These are phyloP conservation scores for Artemisia tridentata DNA, from an alignment of 129 eudicot species.

Conservation along the genomic window DNA sequence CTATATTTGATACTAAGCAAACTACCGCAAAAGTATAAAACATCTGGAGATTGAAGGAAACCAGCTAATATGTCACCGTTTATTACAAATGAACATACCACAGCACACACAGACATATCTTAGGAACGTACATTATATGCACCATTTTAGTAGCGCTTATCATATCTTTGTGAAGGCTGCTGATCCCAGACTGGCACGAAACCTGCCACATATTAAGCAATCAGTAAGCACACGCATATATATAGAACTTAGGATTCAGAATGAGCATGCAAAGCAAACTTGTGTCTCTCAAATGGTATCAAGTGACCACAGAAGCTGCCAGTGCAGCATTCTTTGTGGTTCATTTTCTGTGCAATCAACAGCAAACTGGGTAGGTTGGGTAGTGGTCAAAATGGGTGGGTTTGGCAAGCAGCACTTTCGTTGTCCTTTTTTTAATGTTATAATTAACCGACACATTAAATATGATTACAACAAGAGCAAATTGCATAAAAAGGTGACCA, in stretches of 20 bases:
- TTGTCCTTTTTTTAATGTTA: too few species aligned
- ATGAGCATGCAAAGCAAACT: background rate
- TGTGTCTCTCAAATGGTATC: background rate
- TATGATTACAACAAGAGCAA: too few species aligned
- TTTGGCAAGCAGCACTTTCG: too few species aligned
- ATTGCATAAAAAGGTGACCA: too few species aligned
- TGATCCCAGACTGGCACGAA: slow-evolving; percentile 78
- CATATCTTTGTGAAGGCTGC: slow-evolving; percentile 80
- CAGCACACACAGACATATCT: slow-evolving; percentile 17
- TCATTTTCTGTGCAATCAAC: too few species aligned
- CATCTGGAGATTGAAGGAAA: slow-evolving; percentile 14
- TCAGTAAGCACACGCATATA: slow-evolving; percentile 9
- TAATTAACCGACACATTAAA: too few species aligned
- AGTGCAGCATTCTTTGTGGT: too few species aligned
- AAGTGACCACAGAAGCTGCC: too few species aligned
- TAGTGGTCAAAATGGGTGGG: too few species aligned
- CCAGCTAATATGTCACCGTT: slow-evolving; percentile 20
- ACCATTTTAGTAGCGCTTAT: slow-evolving; percentile 63
- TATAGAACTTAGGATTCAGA: background rate
- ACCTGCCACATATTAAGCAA: slow-evolving; percentile 50
- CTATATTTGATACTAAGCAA: slow-evolving; percentile 24
- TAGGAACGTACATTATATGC: slow-evolving; percentile 14
- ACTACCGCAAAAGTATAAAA: slow-evolving; percentile 24
- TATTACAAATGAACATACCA: slow-evolving; percentile 38
- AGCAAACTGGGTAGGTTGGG: too few species aligned